These are phyloP conservation scores for Termitomyces sp. DNA, from an alignment of 768 basidiomycete species.

Conservation along the genomic window DNA sequence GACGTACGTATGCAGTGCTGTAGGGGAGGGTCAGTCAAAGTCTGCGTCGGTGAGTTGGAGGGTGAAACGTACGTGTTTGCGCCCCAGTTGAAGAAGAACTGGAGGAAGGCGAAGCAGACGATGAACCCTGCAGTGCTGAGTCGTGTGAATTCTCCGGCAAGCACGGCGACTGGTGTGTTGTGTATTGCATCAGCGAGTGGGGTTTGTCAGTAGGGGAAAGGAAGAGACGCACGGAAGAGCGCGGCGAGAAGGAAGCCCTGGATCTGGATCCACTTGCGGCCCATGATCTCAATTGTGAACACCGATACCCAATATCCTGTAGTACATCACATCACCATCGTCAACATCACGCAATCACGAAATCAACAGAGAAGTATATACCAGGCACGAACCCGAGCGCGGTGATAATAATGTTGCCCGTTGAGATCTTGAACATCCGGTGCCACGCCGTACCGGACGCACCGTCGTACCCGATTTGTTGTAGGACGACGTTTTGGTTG, in stretches of 20 bases:
- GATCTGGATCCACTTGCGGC: slow-evolving; percentile 72
- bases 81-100: slow-evolving; percentile 84
- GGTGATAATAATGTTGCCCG: slow-evolving; percentile 68
- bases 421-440: slow-evolving; percentile 60
- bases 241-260: slow-evolving; percentile 71
- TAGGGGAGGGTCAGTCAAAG: neutral
- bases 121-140: slow-evolving; percentile 60
- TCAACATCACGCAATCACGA: neutral
- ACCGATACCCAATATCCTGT: slow-evolving; percentile 67
- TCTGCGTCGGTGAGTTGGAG: neutral
- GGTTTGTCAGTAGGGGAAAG: neutral
- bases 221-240: slow-evolving; percentile 48
- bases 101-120: slow-evolving; percentile 66
- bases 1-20: slow-evolving; percentile 49
- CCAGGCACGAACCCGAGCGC: slow-evolving; percentile 75
- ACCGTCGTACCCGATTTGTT: slow-evolving; percentile 67
- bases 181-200: neutral
- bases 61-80: slow-evolving; percentile 50
- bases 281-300: slow-evolving; percentile 66
- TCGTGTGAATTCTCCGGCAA: slow-evolving; percentile 59
- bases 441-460: slow-evolving; percentile 52
- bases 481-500: slow-evolving; percentile 75
- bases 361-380: slow-evolving; percentile 14
- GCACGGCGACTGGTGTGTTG: slow-evolving; percentile 34
- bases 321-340: neutral